A percentile compares a stretch with the other conserved stretches of the same genome.
Evolutionary conservation across 2,329 filamentous ascomycete species (phyloP).

Genomic region (Colletotrichum orchidophilum): DNA sequence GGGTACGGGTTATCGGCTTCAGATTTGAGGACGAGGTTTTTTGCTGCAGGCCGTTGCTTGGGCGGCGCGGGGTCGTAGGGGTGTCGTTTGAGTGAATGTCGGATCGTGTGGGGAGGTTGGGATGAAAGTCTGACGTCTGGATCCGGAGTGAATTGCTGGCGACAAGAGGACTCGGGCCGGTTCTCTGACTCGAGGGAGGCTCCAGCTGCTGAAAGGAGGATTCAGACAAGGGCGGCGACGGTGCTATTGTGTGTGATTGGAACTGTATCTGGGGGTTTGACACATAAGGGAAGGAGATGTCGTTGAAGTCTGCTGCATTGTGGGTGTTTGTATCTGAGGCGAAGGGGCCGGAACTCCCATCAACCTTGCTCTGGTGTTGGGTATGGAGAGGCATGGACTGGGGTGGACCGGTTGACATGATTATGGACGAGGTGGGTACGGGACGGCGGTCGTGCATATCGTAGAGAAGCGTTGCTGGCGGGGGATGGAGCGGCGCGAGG

Average conservation of each 20-base stretch:
- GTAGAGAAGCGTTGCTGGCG: conserved; percentile 21
- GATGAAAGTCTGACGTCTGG: conserved; percentile 46
- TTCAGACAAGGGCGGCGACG: conserved; percentile 44
- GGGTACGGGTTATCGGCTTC: conserved; percentile 65
- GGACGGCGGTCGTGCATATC: conserved; percentile 29
- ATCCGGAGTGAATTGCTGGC: conserved; percentile 45
- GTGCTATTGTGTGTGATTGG: conserved; percentile 50
- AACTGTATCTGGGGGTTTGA: conserved; percentile 43
- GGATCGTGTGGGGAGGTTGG: conserved; percentile 38
- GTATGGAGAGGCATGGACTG: conserved; percentile 30
- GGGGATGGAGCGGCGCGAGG: conserved; percentile 36
- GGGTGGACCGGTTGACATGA: conserved; percentile 34
- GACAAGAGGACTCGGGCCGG: conserved; percentile 24
- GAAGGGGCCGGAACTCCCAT: conserved; percentile 28
- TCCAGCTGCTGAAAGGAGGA: conserved; percentile 33
- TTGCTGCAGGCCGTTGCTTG: conserved; percentile 43
- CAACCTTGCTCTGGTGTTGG: conserved; percentile 28
- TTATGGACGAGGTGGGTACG: conserved; percentile 32
- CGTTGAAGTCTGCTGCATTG: conserved; percentile 31
- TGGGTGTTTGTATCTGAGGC: conserved; percentile 28
- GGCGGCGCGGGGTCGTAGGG: conserved; percentile 41
- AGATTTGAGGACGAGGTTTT: conserved; percentile 56
- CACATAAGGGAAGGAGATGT: conserved; percentile 33
- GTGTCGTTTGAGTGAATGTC: conserved; percentile 43
- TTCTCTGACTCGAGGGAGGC: conserved; percentile 11